These are phyloP conservation scores for Cyclotella atomus DNA, from an alignment of 108 stramenopile genomes.

Conservation along the genomic window DNA sequence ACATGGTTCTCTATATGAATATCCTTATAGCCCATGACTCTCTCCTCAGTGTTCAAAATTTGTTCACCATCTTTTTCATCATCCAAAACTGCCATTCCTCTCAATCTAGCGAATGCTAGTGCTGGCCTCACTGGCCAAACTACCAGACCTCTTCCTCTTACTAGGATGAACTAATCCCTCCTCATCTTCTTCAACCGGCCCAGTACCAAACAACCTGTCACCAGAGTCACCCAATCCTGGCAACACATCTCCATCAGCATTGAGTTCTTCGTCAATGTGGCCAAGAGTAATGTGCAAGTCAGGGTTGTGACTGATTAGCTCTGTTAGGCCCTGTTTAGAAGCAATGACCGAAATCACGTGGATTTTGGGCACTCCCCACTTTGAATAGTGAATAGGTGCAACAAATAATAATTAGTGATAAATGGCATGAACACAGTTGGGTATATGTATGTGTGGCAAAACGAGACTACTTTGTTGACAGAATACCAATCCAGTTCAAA, in stretches of 20 bases:
- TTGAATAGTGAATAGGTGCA: too few relatives aligned
- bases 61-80: too few relatives aligned
- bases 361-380: conserved; percentile 89
- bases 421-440: too few relatives aligned
- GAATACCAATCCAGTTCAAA: too few relatives aligned
- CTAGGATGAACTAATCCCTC: conserved; percentile 65
- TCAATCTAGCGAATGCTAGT: background rate
- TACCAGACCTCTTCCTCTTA: conserved; percentile 55
- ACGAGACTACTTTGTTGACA: too few relatives aligned
- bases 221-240: conserved; percentile 97
- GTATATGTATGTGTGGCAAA: too few relatives aligned
- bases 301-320: conserved; percentile 74
- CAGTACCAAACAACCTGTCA: conserved; percentile 89
- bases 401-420: too few relatives aligned
- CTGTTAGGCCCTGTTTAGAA: conserved; percentile 72
- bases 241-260: conserved; percentile 79
- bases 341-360: conserved; percentile 90
- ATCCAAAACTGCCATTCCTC: too few relatives aligned
- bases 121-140: conserved; percentile 6
- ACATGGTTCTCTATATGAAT: conserved; percentile 3
- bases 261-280: conserved; percentile 81
- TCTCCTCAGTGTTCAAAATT: too few relatives aligned
- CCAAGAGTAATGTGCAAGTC: conserved; percentile 90
- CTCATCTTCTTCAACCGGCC: conserved; percentile 48
- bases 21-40: too few relatives aligned